These are phyloP conservation scores for Heritiera littoralis DNA, from an alignment of 345 rosid species.

Conservation along the genomic window DNA sequence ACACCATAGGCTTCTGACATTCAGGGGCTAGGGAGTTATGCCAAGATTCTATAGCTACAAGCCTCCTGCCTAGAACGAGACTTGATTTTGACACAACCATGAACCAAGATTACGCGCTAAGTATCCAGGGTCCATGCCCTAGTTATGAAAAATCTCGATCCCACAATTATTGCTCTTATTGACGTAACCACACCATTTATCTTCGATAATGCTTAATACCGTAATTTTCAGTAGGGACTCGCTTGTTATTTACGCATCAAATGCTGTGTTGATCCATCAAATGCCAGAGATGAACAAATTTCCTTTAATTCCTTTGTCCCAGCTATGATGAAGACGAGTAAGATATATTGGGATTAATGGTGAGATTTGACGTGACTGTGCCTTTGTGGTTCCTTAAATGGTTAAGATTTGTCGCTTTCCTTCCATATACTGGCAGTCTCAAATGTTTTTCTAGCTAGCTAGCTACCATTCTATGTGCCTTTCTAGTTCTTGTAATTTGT, in stretches of 20 bases:
- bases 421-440: not conserved
- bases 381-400: not conserved
- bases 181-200: constrained; percentile 8
- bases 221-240: constrained; percentile 10
- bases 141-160: not conserved
- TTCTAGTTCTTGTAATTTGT: not conserved
- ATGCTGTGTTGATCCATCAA: not conserved
- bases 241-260: constrained; percentile 16
- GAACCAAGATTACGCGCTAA: constrained; percentile 15
- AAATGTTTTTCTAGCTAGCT: not conserved
- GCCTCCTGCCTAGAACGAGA: not conserved
- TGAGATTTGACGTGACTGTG: constrained; percentile 9
- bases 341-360: not conserved
- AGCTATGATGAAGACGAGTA: constrained; percentile 19
- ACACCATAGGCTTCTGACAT: constrained; percentile 25
- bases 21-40: constrained; percentile 20
- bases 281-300: constrained; percentile 2
- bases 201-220: constrained; percentile 23
- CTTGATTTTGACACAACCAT: constrained; percentile 23
- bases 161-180: constrained; percentile 12
- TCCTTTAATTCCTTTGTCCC: constrained; percentile 17
- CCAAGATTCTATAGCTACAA: constrained; percentile 17
- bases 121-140: constrained; percentile 5
- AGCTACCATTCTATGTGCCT: not conserved
- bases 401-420: not conserved